phyloP scores from a whole-genome alignment of 768 basidiomycete species.

The Agaricus sinodeliciosus region DNA sequence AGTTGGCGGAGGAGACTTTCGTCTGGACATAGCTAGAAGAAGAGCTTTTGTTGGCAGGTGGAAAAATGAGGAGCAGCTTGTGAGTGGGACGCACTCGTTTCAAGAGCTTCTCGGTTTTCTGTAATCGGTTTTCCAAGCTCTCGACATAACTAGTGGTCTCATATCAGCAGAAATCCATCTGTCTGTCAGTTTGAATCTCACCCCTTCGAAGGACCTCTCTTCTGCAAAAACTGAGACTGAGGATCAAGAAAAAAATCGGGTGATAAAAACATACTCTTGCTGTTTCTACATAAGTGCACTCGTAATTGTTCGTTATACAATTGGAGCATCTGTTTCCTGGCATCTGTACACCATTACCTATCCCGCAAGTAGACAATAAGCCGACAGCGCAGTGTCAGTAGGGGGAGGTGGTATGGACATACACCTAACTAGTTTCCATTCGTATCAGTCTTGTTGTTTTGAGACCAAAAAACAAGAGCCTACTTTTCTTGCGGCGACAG shows the following conservation, averaged over 20 bases:
- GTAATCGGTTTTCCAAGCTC: constrained; percentile 49
- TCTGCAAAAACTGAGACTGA: constrained; percentile 20
- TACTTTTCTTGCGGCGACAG: constrained; percentile 81
- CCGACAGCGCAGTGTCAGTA: not conserved
- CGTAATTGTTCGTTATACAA: constrained; percentile 54
- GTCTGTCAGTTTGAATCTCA: constrained; percentile 19
- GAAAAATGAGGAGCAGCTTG: not conserved
- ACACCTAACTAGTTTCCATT: constrained; percentile 51
- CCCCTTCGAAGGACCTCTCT: constrained; percentile 61
- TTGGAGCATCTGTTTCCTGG: constrained; percentile 62
- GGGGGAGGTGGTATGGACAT: constrained; percentile 19
- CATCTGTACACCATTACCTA: constrained; percentile 71
- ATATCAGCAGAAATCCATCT: not conserved
- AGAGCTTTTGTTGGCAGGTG: not conserved
- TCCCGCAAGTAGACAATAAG: not conserved
- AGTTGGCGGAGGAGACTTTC: constrained; percentile 55
- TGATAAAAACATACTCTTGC: constrained; percentile 44
- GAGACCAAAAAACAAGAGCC: constrained; percentile 15
- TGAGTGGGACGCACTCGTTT: constrained; percentile 22
- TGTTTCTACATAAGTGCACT: constrained; percentile 65
- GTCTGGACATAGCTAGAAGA: constrained; percentile 55
- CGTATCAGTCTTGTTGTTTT: not conserved
- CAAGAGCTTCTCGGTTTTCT: constrained; percentile 58
- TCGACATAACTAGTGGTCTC: constrained; percentile 43
- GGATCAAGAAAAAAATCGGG: not conserved